Conservation (phyloP, 805 yeast genomes). For the Ogataea nonfermentans region DNA sequence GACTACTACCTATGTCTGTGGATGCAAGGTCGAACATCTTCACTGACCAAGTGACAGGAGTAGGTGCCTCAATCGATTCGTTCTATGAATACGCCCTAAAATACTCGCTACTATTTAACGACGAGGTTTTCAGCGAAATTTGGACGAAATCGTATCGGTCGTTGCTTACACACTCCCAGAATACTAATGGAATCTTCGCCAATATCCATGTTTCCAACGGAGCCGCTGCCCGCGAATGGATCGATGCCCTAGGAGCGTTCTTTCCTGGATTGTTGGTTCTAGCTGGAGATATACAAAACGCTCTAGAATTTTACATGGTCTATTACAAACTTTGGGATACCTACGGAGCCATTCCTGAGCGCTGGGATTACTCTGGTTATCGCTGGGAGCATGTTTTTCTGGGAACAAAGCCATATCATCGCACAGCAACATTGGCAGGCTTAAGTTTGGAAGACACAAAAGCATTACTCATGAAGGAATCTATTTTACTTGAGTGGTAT, state of each 20-base stretch:
- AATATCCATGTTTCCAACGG: conserved; percentile 62
- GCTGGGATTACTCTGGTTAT: conserved; percentile 58
- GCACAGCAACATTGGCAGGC: conserved; percentile 23
- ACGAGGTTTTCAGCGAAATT: conserved; percentile 46
- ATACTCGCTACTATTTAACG: conserved; percentile 69
- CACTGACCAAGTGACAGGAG: conserved; percentile 64
- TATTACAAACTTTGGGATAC: conserved; percentile 76
- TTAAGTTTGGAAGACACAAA: conserved; percentile 24
- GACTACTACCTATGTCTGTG: conserved; percentile 76
- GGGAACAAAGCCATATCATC: conserved; percentile 13
- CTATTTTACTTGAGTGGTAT: conserved; percentile 77
- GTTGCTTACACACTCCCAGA: conserved; percentile 50
- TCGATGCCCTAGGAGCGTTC: conserved; percentile 84
- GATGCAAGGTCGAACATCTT: conserved; percentile 43
- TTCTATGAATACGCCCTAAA: conserved; percentile 87
- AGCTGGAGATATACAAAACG: conserved; percentile 70
- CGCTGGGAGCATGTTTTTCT: conserved; percentile 22
- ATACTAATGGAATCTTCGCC: conserved; percentile 33
- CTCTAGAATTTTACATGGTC: conserved; percentile 57
- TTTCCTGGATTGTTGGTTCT: conserved; percentile 84
- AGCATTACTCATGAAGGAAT: conserved; percentile 29
- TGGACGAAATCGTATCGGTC: conserved; percentile 65
- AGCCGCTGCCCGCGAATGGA: conserved; percentile 56
- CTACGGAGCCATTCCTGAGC: conserved; percentile 81
- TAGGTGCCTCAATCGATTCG: conserved; percentile 91